Evolutionary conservation across 2,329 filamentous ascomycete species (phyloP).

Genomic region (Ophiocordyceps sinensis): DNA sequence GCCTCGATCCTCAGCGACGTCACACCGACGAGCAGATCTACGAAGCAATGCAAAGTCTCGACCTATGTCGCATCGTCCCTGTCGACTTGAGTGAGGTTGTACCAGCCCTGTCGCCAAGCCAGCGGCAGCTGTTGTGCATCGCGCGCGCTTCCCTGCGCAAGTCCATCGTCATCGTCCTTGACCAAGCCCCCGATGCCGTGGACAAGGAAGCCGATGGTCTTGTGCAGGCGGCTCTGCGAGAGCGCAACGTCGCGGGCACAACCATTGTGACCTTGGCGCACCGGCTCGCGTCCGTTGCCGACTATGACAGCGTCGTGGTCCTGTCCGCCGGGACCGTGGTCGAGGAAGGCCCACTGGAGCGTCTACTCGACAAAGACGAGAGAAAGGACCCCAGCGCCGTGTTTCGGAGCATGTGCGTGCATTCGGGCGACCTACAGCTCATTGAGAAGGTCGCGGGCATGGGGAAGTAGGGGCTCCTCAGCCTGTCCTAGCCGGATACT

Average conservation of each 20-base stretch:
- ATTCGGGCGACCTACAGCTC: background rate
- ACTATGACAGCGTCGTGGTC: constrained; percentile 60
- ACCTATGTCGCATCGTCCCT: background rate
- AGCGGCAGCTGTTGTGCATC: constrained; percentile 58
- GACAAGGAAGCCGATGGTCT: constrained; percentile 61
- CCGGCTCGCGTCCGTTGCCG: constrained; percentile 46
- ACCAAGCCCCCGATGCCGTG: constrained; percentile 57
- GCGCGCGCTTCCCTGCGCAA: constrained; percentile 54
- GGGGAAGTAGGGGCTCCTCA: background rate
- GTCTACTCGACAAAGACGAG: background rate
- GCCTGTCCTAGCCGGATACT: background rate
- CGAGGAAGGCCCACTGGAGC: constrained; percentile 22
- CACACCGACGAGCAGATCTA: background rate
- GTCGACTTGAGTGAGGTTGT: background rate
- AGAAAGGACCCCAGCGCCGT: background rate
- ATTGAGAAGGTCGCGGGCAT: background rate
- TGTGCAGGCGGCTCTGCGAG: constrained; percentile 52
- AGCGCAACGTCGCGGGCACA: constrained; percentile 48
- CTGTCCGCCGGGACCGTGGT: constrained; percentile 58
- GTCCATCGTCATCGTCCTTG: constrained; percentile 58
- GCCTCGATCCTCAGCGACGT: constrained; percentile 31
- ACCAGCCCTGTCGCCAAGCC: constrained; percentile 42
- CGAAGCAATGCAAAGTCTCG: background rate
- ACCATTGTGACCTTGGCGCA: constrained; percentile 55
- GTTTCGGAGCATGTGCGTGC: background rate